phyloP scores from a whole-genome alignment of 1,284 basidiomycete genomes.

The Austropuccinia psidii region DNA sequence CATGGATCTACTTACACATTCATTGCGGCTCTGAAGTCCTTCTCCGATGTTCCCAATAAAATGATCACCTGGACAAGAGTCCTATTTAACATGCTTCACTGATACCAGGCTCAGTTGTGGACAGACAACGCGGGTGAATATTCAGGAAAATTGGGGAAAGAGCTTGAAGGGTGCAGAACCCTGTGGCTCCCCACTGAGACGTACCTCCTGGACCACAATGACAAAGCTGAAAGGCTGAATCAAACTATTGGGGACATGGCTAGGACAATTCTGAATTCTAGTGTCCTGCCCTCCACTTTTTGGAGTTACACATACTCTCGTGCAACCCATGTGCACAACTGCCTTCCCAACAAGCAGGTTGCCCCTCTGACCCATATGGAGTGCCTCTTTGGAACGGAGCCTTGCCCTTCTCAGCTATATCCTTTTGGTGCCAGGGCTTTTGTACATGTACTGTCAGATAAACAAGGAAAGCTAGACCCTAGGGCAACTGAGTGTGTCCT shows the following conservation, averaged over 20 bases:
- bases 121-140: too few relatives aligned
- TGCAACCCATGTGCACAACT: too few relatives aligned
- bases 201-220: neutral
- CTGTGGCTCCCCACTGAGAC: neutral
- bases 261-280: neutral
- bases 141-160: too few relatives aligned
- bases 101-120: too few relatives aligned
- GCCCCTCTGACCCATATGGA: neutral
- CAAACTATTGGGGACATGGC: slow-evolving; percentile 1
- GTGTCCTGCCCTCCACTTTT: neutral
- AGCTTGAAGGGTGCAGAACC: too few relatives aligned
- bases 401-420: neutral
- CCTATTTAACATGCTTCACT: too few relatives aligned
- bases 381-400: neutral
- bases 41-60: too few relatives aligned
- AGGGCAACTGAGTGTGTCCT: too few relatives aligned
- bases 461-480: too few relatives aligned
- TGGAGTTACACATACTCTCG: neutral
- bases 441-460: neutral
- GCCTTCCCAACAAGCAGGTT: neutral
- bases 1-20: neutral
- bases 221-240: neutral
- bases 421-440: neutral
- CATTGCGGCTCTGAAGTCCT: too few relatives aligned
- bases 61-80: too few relatives aligned